A percentile compares a stretch with the other conserved stretches of the same genome.
Evolutionary conservation across 257 asterid species (phyloP).

Genomic region (Solanum neorickii): DNA sequence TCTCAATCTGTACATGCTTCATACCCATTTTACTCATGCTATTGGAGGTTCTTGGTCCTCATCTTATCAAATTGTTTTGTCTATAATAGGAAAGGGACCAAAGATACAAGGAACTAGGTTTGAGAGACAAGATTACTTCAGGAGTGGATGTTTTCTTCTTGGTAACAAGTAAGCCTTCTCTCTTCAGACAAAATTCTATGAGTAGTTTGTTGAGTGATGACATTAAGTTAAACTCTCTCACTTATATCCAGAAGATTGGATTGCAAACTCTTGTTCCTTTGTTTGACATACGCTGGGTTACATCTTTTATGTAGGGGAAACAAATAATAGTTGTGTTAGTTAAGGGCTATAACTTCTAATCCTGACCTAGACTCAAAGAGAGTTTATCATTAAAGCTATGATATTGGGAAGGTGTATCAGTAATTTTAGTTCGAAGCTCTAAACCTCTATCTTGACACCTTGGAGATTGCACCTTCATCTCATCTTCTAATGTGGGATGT

Average conservation of each 20-base stretch:
- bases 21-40: neutral
- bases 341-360: neutral
- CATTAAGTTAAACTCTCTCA: neutral
- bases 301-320: neutral
- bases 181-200: neutral
- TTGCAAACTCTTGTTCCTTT: neutral
- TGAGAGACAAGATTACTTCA: slow-evolving; percentile 89
- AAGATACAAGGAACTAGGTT: slow-evolving; percentile 90
- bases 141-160: slow-evolving; percentile 91
- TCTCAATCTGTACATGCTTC: neutral
- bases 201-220: neutral
- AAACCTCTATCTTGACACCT: neutral
- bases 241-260: neutral
- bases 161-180: slow-evolving; percentile 67
- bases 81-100: slow-evolving; percentile 73
- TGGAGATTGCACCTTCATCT: neutral
- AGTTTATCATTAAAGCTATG: neutral
- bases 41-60: neutral
- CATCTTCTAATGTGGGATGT: neutral
- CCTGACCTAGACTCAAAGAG: neutral
- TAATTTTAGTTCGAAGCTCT: neutral
- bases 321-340: neutral
- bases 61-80: slow-evolving; percentile 1
- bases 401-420: neutral
- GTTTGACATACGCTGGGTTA: neutral